A percentile compares a stretch with the other conserved stretches of the same genome.
phyloP scores from a whole-genome alignment of 2,329 filamentous ascomycete species.

The Epicoccum nigrum region DNA sequence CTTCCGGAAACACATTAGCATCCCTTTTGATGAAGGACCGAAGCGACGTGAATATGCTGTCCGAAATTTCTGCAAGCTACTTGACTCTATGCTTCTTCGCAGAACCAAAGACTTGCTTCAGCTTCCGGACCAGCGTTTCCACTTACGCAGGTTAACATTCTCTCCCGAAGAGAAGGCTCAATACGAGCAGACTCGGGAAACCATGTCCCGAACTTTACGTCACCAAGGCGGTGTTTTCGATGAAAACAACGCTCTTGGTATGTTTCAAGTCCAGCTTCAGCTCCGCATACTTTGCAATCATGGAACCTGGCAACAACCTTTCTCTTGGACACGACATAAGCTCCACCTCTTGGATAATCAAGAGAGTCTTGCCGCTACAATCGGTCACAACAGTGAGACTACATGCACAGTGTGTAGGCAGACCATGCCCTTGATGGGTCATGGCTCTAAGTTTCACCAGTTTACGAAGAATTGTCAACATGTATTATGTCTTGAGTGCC shows the following conservation, averaged over 20 bases:
- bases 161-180: conserved; percentile 39
- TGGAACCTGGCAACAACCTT: conserved; percentile 55
- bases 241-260: conserved; percentile 48
- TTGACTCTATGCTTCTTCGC: conserved; percentile 51
- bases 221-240: conserved; percentile 48
- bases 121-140: conserved; percentile 42
- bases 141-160: conserved; percentile 40
- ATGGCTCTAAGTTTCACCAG: conserved; percentile 30
- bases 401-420: conserved; percentile 42
- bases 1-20: conserved; percentile 55
- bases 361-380: conserved; percentile 39
- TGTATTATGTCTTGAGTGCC: conserved; percentile 44
- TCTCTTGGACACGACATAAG: conserved; percentile 51
- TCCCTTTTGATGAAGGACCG: conserved; percentile 46
- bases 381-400: conserved; percentile 34
- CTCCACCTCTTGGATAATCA: conserved; percentile 44
- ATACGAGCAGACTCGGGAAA: conserved; percentile 38
- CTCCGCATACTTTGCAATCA: conserved; percentile 59
- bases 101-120: conserved; percentile 51
- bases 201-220: conserved; percentile 48
- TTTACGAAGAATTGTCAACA: conserved; percentile 37
- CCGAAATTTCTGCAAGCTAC: conserved; percentile 33
- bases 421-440: conserved; percentile 27
- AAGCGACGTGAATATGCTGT: conserved; percentile 29
- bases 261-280: conserved; percentile 56